Percentiles rank a stretch among this genome's conserved stretches.
These are phyloP conservation scores for Withania somnifera DNA, from an alignment of 305 asterid genomes.

Conservation along the genomic window DNA sequence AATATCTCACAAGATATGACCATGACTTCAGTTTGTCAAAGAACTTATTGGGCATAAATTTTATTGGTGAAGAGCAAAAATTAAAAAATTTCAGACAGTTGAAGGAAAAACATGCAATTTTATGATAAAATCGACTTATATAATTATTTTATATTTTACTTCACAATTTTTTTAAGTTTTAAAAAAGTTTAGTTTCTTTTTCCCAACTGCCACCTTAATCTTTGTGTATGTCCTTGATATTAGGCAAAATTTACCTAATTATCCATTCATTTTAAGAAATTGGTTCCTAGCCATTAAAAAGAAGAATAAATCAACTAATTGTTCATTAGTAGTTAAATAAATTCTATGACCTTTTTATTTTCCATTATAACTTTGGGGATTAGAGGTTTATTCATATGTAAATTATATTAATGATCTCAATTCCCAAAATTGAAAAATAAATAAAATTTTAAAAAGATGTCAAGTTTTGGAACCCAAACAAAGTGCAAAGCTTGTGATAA, in stretches of 20 bases:
- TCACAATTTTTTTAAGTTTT: background rate
- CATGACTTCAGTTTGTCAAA: too few species aligned
- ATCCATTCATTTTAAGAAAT: conserved; percentile 1
- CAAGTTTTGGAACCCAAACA: conserved; percentile 12
- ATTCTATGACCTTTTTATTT: background rate
- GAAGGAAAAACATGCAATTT: background rate
- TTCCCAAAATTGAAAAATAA: background rate
- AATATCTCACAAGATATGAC: too few species aligned
- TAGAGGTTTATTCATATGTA: background rate
- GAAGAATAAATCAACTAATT: background rate
- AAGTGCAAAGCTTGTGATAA: conserved; percentile 28
- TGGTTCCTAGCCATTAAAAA: background rate
- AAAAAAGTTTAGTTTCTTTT: background rate
- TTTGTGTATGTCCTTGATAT: background rate
- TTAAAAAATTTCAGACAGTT: too few species aligned
- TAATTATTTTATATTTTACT: background rate
- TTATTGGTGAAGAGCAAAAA: too few species aligned
- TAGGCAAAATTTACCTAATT: background rate
- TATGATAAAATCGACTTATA: background rate
- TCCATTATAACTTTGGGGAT: background rate
- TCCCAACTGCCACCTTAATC: background rate
- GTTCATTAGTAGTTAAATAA: background rate
- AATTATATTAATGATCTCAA: background rate
- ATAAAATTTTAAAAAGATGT: background rate
- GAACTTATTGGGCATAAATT: too few species aligned